Base-by-base conservation (phyloP, 352 stramenopile genomes). In the Globisporangium cylindrosporum region DNA sequence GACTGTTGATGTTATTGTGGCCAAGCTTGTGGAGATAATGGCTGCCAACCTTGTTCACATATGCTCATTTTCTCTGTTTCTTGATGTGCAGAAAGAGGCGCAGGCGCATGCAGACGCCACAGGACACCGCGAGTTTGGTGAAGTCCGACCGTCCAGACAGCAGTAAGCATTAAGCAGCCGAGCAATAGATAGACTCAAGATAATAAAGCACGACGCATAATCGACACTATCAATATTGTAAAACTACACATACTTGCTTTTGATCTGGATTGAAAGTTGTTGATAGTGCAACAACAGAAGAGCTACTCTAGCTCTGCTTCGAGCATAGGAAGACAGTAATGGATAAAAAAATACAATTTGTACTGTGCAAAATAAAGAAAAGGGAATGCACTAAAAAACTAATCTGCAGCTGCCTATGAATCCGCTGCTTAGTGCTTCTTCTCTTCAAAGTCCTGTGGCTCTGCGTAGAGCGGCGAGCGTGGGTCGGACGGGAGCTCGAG, bases 71-170 rank as follows among this genome's bases (percentile, higher is more conserved):
- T 36, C 12, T 58, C 4, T 36, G 22, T 36, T 20, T 24, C 46
- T 24, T 15, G 4, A 36, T 4, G 7, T n/a, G 22, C 55, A 86
- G 85, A 78, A 71, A 62, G 82, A 94, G 66, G 87, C 85, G 14
- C 71, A 85, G 43, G 69, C 56, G 29, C 87, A 94, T 72, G 87
- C 84, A 0, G 63, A 92, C 38, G 59, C 73, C 27, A 91, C 82
- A 0, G 87, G 83, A 0, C 87, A 94, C 60, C 84, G 88, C 66
- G 74, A 89, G 65, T 94, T 94, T 75, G 87, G 85, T 22, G 87
- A 94, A 74, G 46, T 91, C 20, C 69, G 71, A 43, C 51, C 59
- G 12, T 32, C 59, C 15, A 12, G 51, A 53, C 53, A 62, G 22
- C 63, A 73, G 54, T 60, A n/a, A 68, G 4, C 25, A 38, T 9